Percentiles rank a stretch among this genome's conserved stretches.
Conservation (phyloP, 2,329 filamentous ascomycete species). For the Shiraia sp. region DNA sequence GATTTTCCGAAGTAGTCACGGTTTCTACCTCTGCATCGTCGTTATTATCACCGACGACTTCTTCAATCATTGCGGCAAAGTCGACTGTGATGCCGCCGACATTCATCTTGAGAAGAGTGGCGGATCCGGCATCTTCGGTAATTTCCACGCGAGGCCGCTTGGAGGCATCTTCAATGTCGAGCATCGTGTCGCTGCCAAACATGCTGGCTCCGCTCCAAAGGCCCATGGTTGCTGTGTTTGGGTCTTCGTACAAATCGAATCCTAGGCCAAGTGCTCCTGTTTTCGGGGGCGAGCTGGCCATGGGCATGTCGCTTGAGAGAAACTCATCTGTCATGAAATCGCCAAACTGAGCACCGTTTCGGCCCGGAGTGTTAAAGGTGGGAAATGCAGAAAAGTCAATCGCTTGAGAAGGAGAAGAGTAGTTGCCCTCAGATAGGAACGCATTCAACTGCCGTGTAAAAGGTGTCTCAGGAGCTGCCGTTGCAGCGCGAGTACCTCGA, state of each 20-base stretch:
- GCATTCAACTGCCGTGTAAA: constrained; percentile 67
- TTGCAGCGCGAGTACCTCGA: constrained; percentile 37
- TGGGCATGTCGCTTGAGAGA: constrained; percentile 42
- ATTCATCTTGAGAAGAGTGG: constrained; percentile 28
- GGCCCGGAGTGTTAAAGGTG: constrained; percentile 34
- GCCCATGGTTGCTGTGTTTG: constrained; percentile 37
- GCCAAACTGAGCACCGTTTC: constrained; percentile 30
- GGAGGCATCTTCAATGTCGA: constrained; percentile 17
- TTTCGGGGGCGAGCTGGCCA: constrained; percentile 41
- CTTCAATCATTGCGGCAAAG: constrained; percentile 43
- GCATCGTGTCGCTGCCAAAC: constrained; percentile 37
- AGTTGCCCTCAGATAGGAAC: constrained; percentile 53
- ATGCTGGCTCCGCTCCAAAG: constrained; percentile 40
- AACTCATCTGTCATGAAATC: constrained; percentile 39
- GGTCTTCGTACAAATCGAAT: constrained; percentile 45
- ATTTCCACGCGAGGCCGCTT: constrained; percentile 8
- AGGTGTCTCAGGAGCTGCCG: constrained; percentile 53
- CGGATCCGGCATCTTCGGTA: constrained; percentile 11
- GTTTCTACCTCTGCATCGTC: constrained; percentile 7
- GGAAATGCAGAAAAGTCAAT: constrained; percentile 44
- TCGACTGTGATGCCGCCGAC: constrained; percentile 37
- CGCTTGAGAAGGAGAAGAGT: constrained; percentile 34
- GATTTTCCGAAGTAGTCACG: constrained; percentile 10
- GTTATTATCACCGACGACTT: constrained; percentile 30
- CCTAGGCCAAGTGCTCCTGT: constrained; percentile 23